Evolutionary conservation across 371 early-diverging fungal species (phyloP).

Genomic region (Mucor mucedo): DNA sequence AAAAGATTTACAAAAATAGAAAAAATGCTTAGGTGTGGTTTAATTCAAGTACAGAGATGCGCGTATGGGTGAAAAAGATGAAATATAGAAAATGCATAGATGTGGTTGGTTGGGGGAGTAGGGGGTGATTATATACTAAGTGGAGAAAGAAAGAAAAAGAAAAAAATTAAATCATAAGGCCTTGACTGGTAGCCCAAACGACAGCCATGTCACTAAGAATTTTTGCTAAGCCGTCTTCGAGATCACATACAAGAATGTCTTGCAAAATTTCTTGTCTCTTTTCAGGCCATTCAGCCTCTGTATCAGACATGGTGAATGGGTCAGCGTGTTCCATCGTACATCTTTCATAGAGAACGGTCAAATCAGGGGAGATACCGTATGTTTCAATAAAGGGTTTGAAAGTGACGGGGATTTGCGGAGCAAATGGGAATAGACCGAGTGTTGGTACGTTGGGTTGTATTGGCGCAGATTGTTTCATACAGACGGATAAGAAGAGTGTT

Average conservation of each 20-base stretch:
- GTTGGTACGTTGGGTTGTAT: slow-evolving; percentile 34
- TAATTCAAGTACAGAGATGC: too few relatives aligned
- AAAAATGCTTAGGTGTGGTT: too few relatives aligned
- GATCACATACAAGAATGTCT: slow-evolving; percentile 42
- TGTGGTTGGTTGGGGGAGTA: background rate
- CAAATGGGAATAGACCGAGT: slow-evolving; percentile 42
- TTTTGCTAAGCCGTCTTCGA: slow-evolving; percentile 40
- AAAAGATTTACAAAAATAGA: too few relatives aligned
- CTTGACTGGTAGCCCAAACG: slow-evolving; percentile 45
- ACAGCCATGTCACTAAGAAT: slow-evolving; percentile 30
- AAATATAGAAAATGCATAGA: background rate
- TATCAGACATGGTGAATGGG: slow-evolving; percentile 24
- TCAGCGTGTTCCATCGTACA: slow-evolving; percentile 46
- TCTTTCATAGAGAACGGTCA: slow-evolving; percentile 41
- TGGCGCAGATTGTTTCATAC: slow-evolving; percentile 32
- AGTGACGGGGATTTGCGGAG: slow-evolving; percentile 44
- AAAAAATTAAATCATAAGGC: slow-evolving; percentile 24
- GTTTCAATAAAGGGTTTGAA: slow-evolving; percentile 28
- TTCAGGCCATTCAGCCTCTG: slow-evolving; percentile 19
- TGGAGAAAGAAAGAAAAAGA: background rate
- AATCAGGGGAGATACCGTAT: slow-evolving; percentile 27
- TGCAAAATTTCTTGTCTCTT: slow-evolving; percentile 31
- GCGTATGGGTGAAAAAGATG: too few relatives aligned
- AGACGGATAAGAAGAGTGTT: slow-evolving; percentile 40
- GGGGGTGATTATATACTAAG: background rate